These are phyloP conservation scores for Thalassiosira livingstoniorum DNA, from an alignment of 352 stramenopile genomes.

Conservation along the genomic window DNA sequence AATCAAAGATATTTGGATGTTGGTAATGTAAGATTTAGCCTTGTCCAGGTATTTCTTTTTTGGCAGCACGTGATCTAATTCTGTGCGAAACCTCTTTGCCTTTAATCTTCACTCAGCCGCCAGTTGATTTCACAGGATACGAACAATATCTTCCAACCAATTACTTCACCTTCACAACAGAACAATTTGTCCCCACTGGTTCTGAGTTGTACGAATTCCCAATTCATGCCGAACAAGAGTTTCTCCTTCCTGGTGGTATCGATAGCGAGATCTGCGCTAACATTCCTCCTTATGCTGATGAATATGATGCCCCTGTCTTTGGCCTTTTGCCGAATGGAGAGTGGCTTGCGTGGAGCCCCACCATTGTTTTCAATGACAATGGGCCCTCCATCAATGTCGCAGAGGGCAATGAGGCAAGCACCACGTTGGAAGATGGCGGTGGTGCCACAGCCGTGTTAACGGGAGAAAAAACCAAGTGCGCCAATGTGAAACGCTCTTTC, in stretches of 20 bases:
- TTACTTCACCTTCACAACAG: slow-evolving; percentile 50
- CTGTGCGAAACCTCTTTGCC: neutral
- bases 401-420: slow-evolving; percentile 19
- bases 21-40: slow-evolving; percentile 44
- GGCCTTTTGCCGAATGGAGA: slow-evolving; percentile 35
- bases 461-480: slow-evolving; percentile 55
- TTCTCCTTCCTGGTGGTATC: slow-evolving; percentile 48
- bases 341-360: slow-evolving; percentile 55
- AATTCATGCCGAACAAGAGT: slow-evolving; percentile 40
- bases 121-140: slow-evolving; percentile 58
- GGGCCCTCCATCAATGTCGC: slow-evolving; percentile 56
- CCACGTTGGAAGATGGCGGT: slow-evolving; percentile 57
- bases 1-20: slow-evolving; percentile 35
- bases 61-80: neutral
- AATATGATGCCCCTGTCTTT: slow-evolving; percentile 62
- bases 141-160: slow-evolving; percentile 47
- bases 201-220: slow-evolving; percentile 43
- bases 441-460: slow-evolving; percentile 27
- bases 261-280: slow-evolving; percentile 48
- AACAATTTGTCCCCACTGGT: slow-evolving; percentile 48
- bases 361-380: slow-evolving; percentile 55
- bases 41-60: neutral
- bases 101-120: slow-evolving; percentile 24
- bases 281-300: slow-evolving; percentile 44
- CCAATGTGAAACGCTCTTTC: slow-evolving; percentile 64